Conservation (phyloP, 2,329 filamentous ascomycete genomes). For the Raffaelea deltoideospora region DNA sequence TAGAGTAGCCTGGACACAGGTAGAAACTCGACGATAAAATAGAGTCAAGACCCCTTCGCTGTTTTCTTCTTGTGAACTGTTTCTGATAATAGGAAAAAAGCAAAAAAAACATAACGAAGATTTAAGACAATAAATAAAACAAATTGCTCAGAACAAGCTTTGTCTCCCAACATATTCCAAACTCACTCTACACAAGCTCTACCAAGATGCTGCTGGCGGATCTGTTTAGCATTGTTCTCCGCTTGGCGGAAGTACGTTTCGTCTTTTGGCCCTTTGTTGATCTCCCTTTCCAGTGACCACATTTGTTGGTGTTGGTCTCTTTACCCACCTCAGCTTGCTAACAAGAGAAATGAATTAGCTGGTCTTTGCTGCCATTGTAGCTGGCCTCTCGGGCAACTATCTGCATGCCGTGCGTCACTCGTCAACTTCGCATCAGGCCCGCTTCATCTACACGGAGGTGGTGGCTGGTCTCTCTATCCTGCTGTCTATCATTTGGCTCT, state of each 20-base stretch:
- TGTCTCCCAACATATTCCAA: too few relatives aligned
- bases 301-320: slow-evolving; percentile 15
- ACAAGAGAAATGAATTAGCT: too few relatives aligned
- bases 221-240: slow-evolving; percentile 40
- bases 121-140: too few relatives aligned
- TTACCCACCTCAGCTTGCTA: background rate
- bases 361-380: slow-evolving; percentile 56
- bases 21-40: too few relatives aligned
- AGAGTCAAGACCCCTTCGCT: too few relatives aligned
- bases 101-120: too few relatives aligned
- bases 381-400: slow-evolving; percentile 53
- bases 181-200: too few relatives aligned
- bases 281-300: background rate
- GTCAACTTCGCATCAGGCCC: slow-evolving; percentile 39
- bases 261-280: background rate
- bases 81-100: too few relatives aligned
- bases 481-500: slow-evolving; percentile 54
- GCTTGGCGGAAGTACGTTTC: slow-evolving; percentile 28
- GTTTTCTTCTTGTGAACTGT: too few relatives aligned
- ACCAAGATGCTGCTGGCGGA: slow-evolving; percentile 36
- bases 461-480: slow-evolving; percentile 55
- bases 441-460: slow-evolving; percentile 63
- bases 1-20: too few relatives aligned
- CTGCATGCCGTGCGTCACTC: slow-evolving; percentile 34
- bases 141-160: too few relatives aligned